Evolutionary conservation across 495 filamentous ascomycete species (phyloP), one percentile per base, ranked within the genome.

Genomic region (Penicillium roqueforti): DNA sequence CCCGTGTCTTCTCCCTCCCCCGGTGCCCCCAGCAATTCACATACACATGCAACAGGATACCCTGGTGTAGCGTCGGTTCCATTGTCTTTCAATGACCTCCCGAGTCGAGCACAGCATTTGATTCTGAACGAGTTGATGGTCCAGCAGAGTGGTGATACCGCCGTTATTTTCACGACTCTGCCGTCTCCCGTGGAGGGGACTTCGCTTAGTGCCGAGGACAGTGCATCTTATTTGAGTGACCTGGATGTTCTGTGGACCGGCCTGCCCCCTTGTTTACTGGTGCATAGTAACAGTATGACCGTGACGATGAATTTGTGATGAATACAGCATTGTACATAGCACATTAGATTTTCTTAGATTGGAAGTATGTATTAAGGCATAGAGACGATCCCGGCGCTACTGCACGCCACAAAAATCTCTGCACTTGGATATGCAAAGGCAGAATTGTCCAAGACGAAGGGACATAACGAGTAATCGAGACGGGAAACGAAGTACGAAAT

Each of bases 201-300:
- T 3, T 82, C 81, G 57, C 71, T 80, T 50, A 87, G 82, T 52
- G 86, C 87, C 60, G 76, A 80, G 49, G 82, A 84, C 3, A 88
- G 87, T 65, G 60, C 85, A 32, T 79, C 79, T 31, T 95, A 91
- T 69, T 68, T 95, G 34, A 82, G 76, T 51, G 88, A 92, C 65
- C 74, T 95, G 47, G 88, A 92, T 62, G 82, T 92, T 36, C 68
- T 88, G 51, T 89, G 83, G 67, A 76, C 84, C 58, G 83, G 77
- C 2, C 66, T 84, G 47, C 85, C 87, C 41, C 86, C 90, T 9
- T 79, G 84, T 45, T 64, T 95, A 52, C 58, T 93, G 57, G 87
- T 95, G n/a, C 80, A 93, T 71, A 90, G 87, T 63, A 95, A 93
- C 71, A 91, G 87, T 56, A 88, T 95, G 86, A 92, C 88, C 13